These are phyloP conservation scores for Saccharomycopsis amapae DNA, from an alignment of 805 yeast species.

Conservation along the genomic window DNA sequence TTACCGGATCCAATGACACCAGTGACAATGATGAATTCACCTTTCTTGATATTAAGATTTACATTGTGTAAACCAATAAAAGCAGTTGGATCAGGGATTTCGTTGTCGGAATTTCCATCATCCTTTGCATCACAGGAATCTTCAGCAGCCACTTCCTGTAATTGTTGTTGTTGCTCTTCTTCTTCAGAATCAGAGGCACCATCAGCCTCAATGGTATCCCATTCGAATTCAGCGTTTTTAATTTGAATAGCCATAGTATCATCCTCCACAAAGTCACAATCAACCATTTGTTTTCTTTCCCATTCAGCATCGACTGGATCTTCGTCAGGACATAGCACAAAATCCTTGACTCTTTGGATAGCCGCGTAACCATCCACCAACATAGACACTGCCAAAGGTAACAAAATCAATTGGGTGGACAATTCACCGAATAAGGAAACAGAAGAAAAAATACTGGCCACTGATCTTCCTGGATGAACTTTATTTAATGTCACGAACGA, in stretches of 20 bases:
- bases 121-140: conserved; percentile 2
- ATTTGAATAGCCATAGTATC: conserved; percentile 40
- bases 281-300: conserved; percentile 23
- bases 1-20: conserved; percentile 78
- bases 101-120: background rate
- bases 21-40: conserved; percentile 66
- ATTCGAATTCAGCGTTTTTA: conserved; percentile 49
- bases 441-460: conserved; percentile 65
- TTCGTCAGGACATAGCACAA: conserved; percentile 31
- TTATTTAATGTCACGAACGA: conserved; percentile 38
- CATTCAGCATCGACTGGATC: background rate
- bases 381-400: conserved; percentile 64
- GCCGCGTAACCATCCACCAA: conserved; percentile 63
- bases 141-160: no score
- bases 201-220: conserved; percentile 38
- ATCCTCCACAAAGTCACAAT: background rate
- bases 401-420: conserved; percentile 53
- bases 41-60: conserved; percentile 41
- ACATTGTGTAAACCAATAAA: conserved; percentile 28
- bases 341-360: conserved; percentile 46
- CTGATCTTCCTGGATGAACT: conserved; percentile 32
- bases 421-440: conserved; percentile 58
- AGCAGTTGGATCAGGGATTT: background rate
- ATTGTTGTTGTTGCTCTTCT: conserved; percentile 20
- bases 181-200: conserved; percentile 22